A percentile compares a stretch with the other conserved stretches of the same genome.
Evolutionary conservation across 345 rosid genomes (phyloP).

Genomic region (Rubroshorea leprosula): DNA sequence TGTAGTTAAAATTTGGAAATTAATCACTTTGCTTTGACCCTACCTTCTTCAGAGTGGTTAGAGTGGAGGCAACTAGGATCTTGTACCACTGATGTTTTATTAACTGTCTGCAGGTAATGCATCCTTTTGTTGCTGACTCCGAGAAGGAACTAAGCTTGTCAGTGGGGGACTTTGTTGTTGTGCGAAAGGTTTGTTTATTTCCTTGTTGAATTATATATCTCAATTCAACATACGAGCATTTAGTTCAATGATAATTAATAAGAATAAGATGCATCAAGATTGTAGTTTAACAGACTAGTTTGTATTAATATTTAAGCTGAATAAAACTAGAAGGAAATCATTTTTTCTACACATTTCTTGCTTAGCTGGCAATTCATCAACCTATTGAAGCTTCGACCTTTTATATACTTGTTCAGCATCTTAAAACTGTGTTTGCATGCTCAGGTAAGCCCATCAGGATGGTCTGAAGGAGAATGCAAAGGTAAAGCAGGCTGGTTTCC

Average conservation of each 20-base stretch:
- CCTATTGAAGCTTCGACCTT: not conserved
- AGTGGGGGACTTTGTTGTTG: constrained; percentile 81
- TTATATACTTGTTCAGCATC: constrained; percentile 3
- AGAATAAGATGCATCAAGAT: constrained; percentile 7
- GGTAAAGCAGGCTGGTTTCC: constrained; percentile 98
- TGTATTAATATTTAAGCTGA: not conserved
- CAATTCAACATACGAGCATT: constrained; percentile 7
- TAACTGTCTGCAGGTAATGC: constrained; percentile 50
- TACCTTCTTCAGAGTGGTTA: constrained; percentile 1
- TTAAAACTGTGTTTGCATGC: constrained; percentile 4
- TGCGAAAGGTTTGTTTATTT: constrained; percentile 59
- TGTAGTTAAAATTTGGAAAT: not conserved
- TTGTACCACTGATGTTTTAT: constrained; percentile 9
- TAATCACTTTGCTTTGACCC: not conserved
- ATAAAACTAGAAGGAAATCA: not conserved
- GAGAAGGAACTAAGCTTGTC: constrained; percentile 84
- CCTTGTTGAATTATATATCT: constrained; percentile 2
- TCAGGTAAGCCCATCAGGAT: constrained; percentile 77
- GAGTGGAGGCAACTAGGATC: not conserved
- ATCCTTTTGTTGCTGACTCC: constrained; percentile 68
- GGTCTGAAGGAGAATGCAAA: constrained; percentile 97
- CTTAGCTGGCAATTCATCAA: no score
- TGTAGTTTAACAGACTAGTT: not conserved
- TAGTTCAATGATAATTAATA: not conserved
- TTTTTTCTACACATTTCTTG: no score